Evolutionary conservation across 345 rosid species (phyloP), one percentile per base, ranked within the genome.

Genomic region (Boechera stricta): DNA sequence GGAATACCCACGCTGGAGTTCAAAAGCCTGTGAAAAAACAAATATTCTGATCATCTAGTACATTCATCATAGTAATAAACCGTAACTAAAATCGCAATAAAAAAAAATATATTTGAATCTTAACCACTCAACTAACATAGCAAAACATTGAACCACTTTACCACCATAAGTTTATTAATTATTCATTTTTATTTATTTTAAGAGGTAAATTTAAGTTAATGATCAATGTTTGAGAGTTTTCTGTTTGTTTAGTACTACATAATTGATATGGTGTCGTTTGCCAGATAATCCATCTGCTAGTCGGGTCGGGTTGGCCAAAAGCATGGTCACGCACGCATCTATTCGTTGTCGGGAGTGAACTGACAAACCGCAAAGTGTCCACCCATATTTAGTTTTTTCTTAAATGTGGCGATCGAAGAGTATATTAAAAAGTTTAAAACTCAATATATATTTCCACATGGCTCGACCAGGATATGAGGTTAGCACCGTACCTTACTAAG

Each of bases 401-500:
- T 10, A 41, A 41, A 41, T 41, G 5, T 41, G 44, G 44, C 44
- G 44, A 41, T 41, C 44, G 38, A 21, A 21, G 24, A 31, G 32
- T 13, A 13, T 28, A 21, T 21, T 21, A 21, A 21, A 21, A 21
- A 1, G 24, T 21, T 8, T 8, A 1, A 32, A 31, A 57, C 62
- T 31, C 21, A 13, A 31, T 33, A 58, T 33, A n/a, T 52, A 6
- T 52, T 2, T 24, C 32, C 12, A 53, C 32, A 55, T 55, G 65
- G 31, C 32, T 10, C 39, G 62, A 41, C 44, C 12, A 41, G 5
- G 13, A 41, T 41, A 10, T 41, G 44, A 41, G 44, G 44, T 41
- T 69, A n/a, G 52, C 64, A 54, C 62, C 48, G 35, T 35, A 35
- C 62, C 48, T 51, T 35, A 35, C 59, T 21, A 18, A 7, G 28